These are phyloP conservation scores for Alternaria dauci DNA, from an alignment of 2,329 filamentous ascomycete genomes.

Conservation along the genomic window DNA sequence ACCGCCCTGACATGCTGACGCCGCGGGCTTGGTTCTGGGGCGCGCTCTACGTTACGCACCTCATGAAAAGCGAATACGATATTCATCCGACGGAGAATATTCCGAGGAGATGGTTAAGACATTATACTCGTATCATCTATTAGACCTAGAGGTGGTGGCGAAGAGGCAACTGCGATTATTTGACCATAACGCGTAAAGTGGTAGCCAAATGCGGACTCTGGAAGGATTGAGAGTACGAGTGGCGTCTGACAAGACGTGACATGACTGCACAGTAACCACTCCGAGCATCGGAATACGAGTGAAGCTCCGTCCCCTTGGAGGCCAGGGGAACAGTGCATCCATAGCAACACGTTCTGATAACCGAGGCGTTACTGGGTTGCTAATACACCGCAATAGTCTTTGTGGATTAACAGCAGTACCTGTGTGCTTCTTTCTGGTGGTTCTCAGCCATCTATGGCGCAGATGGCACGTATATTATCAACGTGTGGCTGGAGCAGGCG, in stretches of 20 bases:
- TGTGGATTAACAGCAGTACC: not conserved
- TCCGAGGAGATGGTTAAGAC: not conserved
- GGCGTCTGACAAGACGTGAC: not conserved
- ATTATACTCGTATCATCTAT: not conserved
- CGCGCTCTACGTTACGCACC: constrained; percentile 3
- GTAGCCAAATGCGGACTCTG: not conserved
- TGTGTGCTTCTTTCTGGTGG: not conserved
- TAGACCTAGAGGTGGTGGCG: not conserved
- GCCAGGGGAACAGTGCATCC: not conserved
- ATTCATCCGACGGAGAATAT: constrained; percentile 12
- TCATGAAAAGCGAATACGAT: constrained; percentile 10
- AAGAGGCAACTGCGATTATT: not conserved
- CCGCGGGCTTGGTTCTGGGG: constrained; percentile 8
- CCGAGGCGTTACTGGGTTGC: not conserved
- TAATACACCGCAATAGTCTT: not conserved
- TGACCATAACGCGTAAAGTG: not conserved
- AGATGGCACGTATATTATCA: constrained; percentile 9
- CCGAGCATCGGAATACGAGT: not conserved
- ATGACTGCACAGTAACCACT: not conserved
- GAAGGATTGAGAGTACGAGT: not conserved
- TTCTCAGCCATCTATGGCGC: not conserved
- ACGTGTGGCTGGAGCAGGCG: not conserved
- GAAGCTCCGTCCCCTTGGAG: not conserved
- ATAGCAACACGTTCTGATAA: not conserved
- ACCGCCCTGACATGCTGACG: constrained; percentile 5